Evolutionary conservation across 2,329 filamentous ascomycete genomes (phyloP).

Genomic region (Fusarium sp.): DNA sequence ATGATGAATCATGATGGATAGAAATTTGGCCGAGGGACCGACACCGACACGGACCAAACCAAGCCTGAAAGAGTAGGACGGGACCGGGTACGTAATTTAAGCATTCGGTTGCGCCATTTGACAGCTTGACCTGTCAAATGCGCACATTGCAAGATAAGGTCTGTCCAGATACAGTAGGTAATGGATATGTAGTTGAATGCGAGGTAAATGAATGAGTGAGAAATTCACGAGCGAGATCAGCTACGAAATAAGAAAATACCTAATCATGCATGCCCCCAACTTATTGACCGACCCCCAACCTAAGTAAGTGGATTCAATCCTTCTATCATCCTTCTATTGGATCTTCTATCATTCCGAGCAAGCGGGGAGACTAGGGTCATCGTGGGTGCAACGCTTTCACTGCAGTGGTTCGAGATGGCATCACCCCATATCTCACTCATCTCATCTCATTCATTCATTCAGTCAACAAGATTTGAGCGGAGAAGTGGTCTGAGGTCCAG

Average conservation of each 20-base stretch:
- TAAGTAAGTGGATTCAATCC: constrained; percentile 35
- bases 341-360: constrained; percentile 23
- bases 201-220: background rate
- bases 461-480: background rate
- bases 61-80: constrained; percentile 18
- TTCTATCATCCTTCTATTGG: constrained; percentile 23
- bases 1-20: constrained; percentile 43
- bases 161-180: background rate
- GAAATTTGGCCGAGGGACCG: constrained; percentile 12
- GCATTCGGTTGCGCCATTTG: constrained; percentile 40
- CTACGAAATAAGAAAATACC: background rate
- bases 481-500: constrained; percentile 16
- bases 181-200: too few relatives aligned
- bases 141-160: background rate
- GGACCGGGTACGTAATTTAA: constrained; percentile 34
- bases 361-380: background rate
- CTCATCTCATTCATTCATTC: background rate
- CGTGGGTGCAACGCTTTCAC: too few relatives aligned
- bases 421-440: constrained; percentile 29
- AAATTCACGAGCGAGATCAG: background rate
- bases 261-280: too few relatives aligned
- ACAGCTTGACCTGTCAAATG: constrained; percentile 11
- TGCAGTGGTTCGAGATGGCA: constrained; percentile 22
- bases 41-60: constrained; percentile 18
- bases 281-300: constrained; percentile 18